These are phyloP conservation scores for Cystobasidium sp. DNA, from an alignment of 1,284 basidiomycete genomes.

Conservation along the genomic window DNA sequence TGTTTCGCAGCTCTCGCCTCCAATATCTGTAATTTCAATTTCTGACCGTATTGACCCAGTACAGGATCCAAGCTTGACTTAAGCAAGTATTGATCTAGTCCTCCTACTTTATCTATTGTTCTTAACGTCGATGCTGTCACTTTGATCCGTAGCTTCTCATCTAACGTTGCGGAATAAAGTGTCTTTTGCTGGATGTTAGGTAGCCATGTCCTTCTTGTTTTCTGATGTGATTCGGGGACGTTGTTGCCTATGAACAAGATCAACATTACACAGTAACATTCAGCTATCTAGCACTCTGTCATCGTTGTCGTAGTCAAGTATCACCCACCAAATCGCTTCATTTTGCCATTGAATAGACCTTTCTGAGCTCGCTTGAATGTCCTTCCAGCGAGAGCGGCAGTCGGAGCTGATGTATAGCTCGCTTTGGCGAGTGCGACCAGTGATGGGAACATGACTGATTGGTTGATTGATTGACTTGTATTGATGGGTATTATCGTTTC, in stretches of 20 bases:
- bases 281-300: background rate
- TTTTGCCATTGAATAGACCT: constrained; percentile 42
- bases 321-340: constrained; percentile 39
- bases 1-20: constrained; percentile 5
- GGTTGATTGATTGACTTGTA: background rate
- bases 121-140: constrained; percentile 73
- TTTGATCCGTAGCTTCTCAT: constrained; percentile 66
- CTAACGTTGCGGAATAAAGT: constrained; percentile 69
- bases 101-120: constrained; percentile 80
- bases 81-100: constrained; percentile 77
- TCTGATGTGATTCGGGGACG: constrained; percentile 85
- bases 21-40: constrained; percentile 62
- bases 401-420: constrained; percentile 17
- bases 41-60: constrained; percentile 75
- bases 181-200: constrained; percentile 81
- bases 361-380: constrained; percentile 42
- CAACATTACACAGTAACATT: background rate
- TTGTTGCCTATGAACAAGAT: constrained; percentile 68
- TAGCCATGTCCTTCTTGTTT: constrained; percentile 86
- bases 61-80: constrained; percentile 62
- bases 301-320: background rate
- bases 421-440: constrained; percentile 26
- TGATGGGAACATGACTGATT: constrained; percentile 21
- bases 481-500: background rate
- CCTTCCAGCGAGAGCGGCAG: constrained; percentile 22